Percentiles rank a stretch among this genome's conserved stretches.
phyloP scores from a whole-genome alignment of 441 rosid species.

The Adansonia rubrostipa region DNA sequence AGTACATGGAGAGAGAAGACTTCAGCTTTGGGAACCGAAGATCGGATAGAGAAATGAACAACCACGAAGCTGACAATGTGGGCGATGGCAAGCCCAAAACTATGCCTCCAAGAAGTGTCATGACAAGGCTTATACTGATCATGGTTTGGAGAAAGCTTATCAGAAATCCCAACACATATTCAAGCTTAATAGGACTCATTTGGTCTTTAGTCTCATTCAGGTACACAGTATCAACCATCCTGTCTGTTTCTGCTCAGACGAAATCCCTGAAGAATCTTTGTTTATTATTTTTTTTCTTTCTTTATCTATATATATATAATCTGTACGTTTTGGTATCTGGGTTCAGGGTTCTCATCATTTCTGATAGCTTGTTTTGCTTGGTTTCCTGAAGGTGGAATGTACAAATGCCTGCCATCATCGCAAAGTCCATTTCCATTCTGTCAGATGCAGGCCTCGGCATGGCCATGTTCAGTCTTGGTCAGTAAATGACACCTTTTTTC shows the following conservation, averaged over 20 bases:
- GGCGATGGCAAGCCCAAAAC: slow-evolving; percentile 61
- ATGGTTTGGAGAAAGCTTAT: slow-evolving; percentile 99
- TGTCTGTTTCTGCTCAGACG: slow-evolving; percentile 25
- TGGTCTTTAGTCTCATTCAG: slow-evolving; percentile 93
- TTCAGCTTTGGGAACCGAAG: slow-evolving; percentile 83
- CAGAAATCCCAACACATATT: slow-evolving; percentile 93
- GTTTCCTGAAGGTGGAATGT: slow-evolving; percentile 73
- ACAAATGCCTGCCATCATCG: slow-evolving; percentile 89
- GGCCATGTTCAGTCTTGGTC: slow-evolving; percentile 99
- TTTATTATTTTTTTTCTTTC: background rate
- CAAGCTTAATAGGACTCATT: slow-evolving; percentile 86
- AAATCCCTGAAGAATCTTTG: slow-evolving; percentile 20
- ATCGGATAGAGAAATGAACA: slow-evolving; percentile 40
- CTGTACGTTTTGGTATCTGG: slow-evolving; percentile 28
- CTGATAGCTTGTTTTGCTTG: slow-evolving; percentile 4
- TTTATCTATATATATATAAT: background rate
- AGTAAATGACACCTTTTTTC: slow-evolving; percentile 40
- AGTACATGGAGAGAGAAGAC: slow-evolving; percentile 78
- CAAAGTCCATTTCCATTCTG: slow-evolving; percentile 94
- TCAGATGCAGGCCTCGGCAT: slow-evolving; percentile 99
- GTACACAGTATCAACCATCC: slow-evolving; percentile 41
- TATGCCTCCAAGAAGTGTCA: slow-evolving; percentile 97
- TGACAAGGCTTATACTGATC: slow-evolving; percentile 96
- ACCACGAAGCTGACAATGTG: slow-evolving; percentile 47
- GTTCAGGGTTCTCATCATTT: slow-evolving; percentile 32